Conservation (phyloP, 163 green algal genomes). For the Scenedesmus sp. region DNA sequence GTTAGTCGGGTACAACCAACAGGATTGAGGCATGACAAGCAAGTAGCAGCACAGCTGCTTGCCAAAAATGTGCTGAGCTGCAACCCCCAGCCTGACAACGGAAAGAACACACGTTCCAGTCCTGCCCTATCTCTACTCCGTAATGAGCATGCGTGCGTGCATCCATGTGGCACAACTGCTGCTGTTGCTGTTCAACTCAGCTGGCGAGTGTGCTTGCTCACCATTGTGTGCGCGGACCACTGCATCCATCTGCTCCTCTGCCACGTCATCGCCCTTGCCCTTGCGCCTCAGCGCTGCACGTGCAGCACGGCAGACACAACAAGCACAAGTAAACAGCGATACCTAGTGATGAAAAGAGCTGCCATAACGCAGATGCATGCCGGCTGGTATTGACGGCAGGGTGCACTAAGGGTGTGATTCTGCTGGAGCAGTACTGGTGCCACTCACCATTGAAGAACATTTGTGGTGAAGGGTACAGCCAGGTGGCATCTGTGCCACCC, state of each 20-base stretch:
- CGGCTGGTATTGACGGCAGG: background rate
- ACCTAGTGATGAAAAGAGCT: too few relatives aligned
- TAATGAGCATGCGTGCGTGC: too few relatives aligned
- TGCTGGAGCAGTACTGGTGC: background rate
- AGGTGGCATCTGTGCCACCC: constrained; percentile 88
- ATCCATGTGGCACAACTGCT: background rate
- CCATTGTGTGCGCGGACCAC: constrained; percentile 95
- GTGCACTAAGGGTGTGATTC: background rate
- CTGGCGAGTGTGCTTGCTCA: constrained; percentile 46
- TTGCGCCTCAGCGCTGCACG: constrained; percentile 91
- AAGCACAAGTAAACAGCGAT: too few relatives aligned
- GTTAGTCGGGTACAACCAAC: too few relatives aligned
- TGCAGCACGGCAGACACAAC: background rate
- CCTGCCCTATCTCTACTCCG: too few relatives aligned
- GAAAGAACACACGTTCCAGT: too few relatives aligned
- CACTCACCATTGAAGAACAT: constrained; percentile 98
- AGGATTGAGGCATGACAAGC: too few relatives aligned
- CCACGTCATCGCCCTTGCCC: constrained; percentile 94
- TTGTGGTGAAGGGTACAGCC: constrained; percentile 95
- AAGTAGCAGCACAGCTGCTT: too few relatives aligned
- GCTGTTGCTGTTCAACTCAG: background rate
- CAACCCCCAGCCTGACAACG: background rate
- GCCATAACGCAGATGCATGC: background rate
- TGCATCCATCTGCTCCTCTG: constrained; percentile 92
- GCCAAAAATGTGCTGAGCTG: background rate